phyloP scores from a whole-genome alignment of 108 stramenopile genomes.

The Pseudonitzschia multistriata region DNA sequence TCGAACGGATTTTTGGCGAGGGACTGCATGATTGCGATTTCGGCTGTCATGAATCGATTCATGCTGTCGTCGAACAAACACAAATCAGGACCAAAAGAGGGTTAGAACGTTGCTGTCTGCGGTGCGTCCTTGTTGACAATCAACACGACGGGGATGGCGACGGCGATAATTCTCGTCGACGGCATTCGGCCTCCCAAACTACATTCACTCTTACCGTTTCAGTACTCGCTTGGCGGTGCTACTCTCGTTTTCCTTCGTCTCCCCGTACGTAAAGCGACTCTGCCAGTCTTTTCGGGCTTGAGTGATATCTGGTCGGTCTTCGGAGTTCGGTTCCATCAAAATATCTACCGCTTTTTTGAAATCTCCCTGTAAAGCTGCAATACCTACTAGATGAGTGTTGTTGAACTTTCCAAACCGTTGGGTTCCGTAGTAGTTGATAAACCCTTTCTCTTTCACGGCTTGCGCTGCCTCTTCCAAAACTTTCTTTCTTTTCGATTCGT shows the following conservation, averaged over 20 bases:
- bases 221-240: constrained; percentile 48
- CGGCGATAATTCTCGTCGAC: background rate
- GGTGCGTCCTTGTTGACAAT: background rate
- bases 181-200: background rate
- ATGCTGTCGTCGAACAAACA: constrained; percentile 22
- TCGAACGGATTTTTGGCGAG: constrained; percentile 68
- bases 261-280: constrained; percentile 57
- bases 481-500: constrained; percentile 16
- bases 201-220: background rate
- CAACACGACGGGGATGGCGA: background rate
- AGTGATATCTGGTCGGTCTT: constrained; percentile 42
- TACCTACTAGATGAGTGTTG: constrained; percentile 84
- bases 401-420: constrained; percentile 90
- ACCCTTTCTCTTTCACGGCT: constrained; percentile 60
- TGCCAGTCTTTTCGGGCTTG: constrained; percentile 68
- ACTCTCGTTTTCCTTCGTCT: constrained; percentile 50
- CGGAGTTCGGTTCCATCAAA: constrained; percentile 80
- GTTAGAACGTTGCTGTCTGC: background rate
- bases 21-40: constrained; percentile 60
- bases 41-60: constrained; percentile 72
- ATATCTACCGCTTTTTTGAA: constrained; percentile 76
- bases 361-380: constrained; percentile 72
- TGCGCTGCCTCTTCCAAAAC: constrained; percentile 51
- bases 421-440: constrained; percentile 95
- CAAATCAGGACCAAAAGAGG: background rate